These are phyloP conservation scores for Neurospora sp. DNA, from an alignment of 495 filamentous ascomycete species.

Conservation along the genomic window DNA sequence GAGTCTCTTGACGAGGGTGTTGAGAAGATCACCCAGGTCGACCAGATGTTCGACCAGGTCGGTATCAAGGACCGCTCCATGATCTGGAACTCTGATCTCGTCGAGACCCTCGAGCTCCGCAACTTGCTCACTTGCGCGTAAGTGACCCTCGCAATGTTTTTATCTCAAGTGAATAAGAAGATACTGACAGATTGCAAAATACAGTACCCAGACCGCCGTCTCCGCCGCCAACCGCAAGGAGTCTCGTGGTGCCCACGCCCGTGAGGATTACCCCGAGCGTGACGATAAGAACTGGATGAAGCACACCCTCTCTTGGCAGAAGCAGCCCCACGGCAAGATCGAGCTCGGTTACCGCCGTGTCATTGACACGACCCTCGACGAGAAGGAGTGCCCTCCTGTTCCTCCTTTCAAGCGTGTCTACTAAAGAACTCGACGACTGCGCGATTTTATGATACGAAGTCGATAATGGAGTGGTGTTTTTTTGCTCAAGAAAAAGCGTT, in stretches of 20 bases:
- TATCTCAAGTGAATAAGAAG: too few relatives aligned
- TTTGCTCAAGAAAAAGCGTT: not conserved
- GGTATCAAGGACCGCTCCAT: conserved; percentile 96
- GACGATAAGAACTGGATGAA: conserved; percentile 98
- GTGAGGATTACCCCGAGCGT: conserved; percentile 89
- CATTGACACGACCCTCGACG: conserved; percentile 68
- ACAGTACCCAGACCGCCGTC: conserved; percentile 70
- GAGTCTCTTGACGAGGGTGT: conserved; percentile 81
- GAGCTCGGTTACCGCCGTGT: conserved; percentile 72
- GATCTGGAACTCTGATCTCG: conserved; percentile 98
- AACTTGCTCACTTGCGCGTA: conserved; percentile 94
- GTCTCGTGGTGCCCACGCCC: conserved; percentile 86
- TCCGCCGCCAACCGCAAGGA: conserved; percentile 85
- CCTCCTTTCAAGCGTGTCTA: conserved; percentile 83
- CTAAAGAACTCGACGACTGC: conserved; percentile 29
- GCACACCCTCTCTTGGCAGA: conserved; percentile 92
- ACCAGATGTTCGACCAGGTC: conserved; percentile 67
- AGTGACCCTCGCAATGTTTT: conserved; percentile 23
- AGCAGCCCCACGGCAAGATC: conserved; percentile 69
- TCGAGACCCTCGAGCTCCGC: conserved; percentile 87
- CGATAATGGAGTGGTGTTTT: not conserved
- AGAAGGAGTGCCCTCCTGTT: conserved; percentile 79
- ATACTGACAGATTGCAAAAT: not conserved
- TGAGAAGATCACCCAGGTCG: conserved; percentile 65
- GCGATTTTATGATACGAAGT: not conserved